Conservation (phyloP, 371 early-diverging fungal genomes). For the Funneliformis caledonium region DNA sequence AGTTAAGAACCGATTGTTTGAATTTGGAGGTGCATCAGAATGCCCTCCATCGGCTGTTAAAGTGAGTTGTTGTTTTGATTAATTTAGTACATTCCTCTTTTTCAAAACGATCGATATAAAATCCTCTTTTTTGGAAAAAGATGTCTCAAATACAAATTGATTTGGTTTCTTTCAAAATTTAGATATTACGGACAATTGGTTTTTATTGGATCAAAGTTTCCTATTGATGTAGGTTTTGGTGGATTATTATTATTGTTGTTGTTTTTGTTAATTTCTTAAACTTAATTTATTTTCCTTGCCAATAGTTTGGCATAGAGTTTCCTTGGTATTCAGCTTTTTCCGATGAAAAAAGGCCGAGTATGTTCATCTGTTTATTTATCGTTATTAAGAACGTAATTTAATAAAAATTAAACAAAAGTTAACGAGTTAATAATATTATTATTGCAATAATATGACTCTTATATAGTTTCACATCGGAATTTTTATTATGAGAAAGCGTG, state of each 20-base stretch:
- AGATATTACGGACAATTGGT: slow-evolving; percentile 86
- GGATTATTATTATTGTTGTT: not conserved
- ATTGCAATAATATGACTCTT: not conserved
- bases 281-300: not conserved
- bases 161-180: not conserved
- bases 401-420: not conserved
- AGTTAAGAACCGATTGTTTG: slow-evolving; percentile 74
- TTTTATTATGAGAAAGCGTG: slow-evolving; percentile 85
- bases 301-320: slow-evolving; percentile 68
- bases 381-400: not conserved
- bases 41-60: slow-evolving; percentile 68
- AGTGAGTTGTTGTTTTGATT: slow-evolving; percentile 51
- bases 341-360: slow-evolving; percentile 45
- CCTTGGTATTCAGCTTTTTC: slow-evolving; percentile 66
- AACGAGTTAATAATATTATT: not conserved
- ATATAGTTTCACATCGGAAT: slow-evolving; percentile 52
- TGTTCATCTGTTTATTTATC: not conserved
- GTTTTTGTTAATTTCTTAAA: not conserved
- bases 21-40: slow-evolving; percentile 72
- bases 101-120: not conserved
- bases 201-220: slow-evolving; percentile 83
- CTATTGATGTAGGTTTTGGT: slow-evolving; percentile 71
- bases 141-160: not conserved
- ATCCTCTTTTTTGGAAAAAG: slow-evolving; percentile 3
- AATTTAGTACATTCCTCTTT: slow-evolving; percentile 7